A percentile compares a stretch with the other conserved stretches of the same genome.
phyloP scores from a whole-genome alignment of 257 asterid species.

The Solanum ossicruentum region DNA sequence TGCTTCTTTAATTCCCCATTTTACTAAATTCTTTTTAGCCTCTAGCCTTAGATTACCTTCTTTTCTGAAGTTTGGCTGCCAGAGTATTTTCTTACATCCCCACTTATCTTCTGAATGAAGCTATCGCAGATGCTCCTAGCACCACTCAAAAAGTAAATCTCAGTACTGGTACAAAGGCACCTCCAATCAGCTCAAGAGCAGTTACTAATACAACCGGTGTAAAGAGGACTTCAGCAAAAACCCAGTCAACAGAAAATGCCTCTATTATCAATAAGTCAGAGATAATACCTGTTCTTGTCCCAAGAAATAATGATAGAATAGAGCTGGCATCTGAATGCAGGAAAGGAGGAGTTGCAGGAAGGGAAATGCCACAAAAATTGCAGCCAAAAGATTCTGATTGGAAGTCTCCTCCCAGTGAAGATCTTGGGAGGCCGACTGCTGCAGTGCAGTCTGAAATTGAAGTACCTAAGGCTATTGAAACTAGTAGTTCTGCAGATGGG shows the following conservation, averaged over 20 bases:
- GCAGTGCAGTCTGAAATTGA: constrained; percentile 40
- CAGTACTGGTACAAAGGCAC: constrained; percentile 33
- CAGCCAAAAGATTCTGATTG: constrained; percentile 64
- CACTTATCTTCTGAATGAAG: constrained; percentile 35
- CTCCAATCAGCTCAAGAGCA: constrained; percentile 35
- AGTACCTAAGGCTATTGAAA: constrained; percentile 32
- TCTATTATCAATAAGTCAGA: constrained; percentile 54
- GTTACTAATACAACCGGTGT: constrained; percentile 33
- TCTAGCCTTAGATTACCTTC: neutral
- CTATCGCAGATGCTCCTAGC: constrained; percentile 47
- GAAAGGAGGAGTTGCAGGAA: constrained; percentile 64
- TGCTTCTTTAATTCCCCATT: neutral
- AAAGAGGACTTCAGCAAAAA: constrained; percentile 54
- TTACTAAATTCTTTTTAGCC: neutral
- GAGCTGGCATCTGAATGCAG: constrained; percentile 68
- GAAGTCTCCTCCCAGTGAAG: constrained; percentile 43
- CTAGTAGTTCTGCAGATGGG: constrained; percentile 28
- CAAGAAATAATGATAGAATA: constrained; percentile 54
- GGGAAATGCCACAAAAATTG: constrained; percentile 40
- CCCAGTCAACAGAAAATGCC: constrained; percentile 35
- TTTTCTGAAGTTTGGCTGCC: neutral
- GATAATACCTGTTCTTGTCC: constrained; percentile 67
- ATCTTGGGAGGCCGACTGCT: constrained; percentile 34
- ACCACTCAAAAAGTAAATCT: constrained; percentile 64
- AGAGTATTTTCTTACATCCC: constrained; percentile 1